These are phyloP conservation scores for Raphanus raphanistrum DNA, from an alignment of 345 rosid species.

Conservation along the genomic window DNA sequence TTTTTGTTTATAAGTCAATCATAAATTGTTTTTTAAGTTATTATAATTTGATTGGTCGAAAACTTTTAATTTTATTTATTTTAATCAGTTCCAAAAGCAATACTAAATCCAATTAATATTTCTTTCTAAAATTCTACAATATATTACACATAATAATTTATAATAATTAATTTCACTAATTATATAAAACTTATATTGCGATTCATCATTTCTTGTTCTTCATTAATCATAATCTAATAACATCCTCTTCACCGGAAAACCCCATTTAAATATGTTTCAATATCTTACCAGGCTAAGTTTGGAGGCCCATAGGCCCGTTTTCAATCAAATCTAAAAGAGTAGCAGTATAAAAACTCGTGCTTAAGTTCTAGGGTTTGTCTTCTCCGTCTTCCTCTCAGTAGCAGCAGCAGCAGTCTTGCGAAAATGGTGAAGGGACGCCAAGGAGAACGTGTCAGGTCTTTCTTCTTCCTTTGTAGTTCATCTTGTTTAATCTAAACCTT, in stretches of 20 bases:
- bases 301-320: conserved; percentile 13
- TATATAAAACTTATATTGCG: no score
- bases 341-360: conserved; percentile 16
- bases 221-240: no score
- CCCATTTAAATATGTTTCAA: not conserved
- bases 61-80: no score
- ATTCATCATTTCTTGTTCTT: no score
- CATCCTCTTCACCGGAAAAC: not conserved
- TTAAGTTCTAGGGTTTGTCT: not conserved
- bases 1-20: no score
- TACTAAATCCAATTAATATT: no score
- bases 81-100: no score
- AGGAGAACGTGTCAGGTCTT: conserved; percentile 69
- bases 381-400: conserved; percentile 11
- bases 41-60: no score
- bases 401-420: conserved; percentile 18
- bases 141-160: no score
- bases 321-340: not conserved
- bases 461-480: not conserved
- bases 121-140: no score
- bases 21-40: no score
- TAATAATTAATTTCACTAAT: no score
- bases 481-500: not conserved
- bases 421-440: conserved; percentile 79
- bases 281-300: not conserved